A percentile compares a stretch with the other conserved stretches of the same genome.
These are phyloP conservation scores for Chlorokybus atmophyticus DNA, from an alignment of 139 green algal species.

Conservation along the genomic window DNA sequence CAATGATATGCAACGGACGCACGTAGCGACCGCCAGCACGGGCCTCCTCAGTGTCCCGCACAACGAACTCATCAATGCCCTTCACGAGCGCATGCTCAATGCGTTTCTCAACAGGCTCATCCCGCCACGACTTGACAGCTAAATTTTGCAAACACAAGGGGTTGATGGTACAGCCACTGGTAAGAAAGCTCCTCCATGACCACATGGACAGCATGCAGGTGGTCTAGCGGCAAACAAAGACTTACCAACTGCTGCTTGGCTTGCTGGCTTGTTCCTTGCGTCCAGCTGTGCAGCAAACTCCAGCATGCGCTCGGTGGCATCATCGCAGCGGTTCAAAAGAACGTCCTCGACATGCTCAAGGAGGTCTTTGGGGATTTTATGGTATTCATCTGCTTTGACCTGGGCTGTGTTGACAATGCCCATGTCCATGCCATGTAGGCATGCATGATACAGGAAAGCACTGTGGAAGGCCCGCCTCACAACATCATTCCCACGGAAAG, in stretches of 20 bases:
- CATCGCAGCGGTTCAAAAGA: slow-evolving; percentile 90
- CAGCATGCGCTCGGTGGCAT: slow-evolving; percentile 90
- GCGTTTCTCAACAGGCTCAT: slow-evolving; percentile 65
- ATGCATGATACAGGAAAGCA: slow-evolving; percentile 88
- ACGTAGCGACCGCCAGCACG: slow-evolving; percentile 50
- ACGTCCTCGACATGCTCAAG: slow-evolving; percentile 93
- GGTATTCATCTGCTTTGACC: slow-evolving; percentile 85
- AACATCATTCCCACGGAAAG: slow-evolving; percentile 92
- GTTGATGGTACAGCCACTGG: too few species aligned
- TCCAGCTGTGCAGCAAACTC: slow-evolving; percentile 79
- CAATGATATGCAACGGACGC: slow-evolving; percentile 83
- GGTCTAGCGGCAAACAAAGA: too few species aligned
- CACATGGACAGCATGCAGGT: too few species aligned
- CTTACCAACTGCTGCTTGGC: too few species aligned
- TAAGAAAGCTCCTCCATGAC: too few species aligned
- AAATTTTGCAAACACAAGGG: too few species aligned
- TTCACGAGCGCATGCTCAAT: slow-evolving; percentile 89
- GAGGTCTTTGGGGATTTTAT: slow-evolving; percentile 96
- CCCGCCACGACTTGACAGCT: slow-evolving; percentile 47
- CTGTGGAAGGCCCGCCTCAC: slow-evolving; percentile 85
- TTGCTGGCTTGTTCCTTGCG: slow-evolving; percentile 83
- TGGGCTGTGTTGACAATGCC: slow-evolving; percentile 93
- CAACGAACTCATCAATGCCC: slow-evolving; percentile 88
- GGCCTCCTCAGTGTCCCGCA: slow-evolving; percentile 84
- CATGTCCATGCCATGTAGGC: slow-evolving; percentile 96